A percentile compares a stretch with the other conserved stretches of the same genome.
phyloP scores from a whole-genome alignment of 306 rosid species.

The Lathyrus tuberosus region DNA sequence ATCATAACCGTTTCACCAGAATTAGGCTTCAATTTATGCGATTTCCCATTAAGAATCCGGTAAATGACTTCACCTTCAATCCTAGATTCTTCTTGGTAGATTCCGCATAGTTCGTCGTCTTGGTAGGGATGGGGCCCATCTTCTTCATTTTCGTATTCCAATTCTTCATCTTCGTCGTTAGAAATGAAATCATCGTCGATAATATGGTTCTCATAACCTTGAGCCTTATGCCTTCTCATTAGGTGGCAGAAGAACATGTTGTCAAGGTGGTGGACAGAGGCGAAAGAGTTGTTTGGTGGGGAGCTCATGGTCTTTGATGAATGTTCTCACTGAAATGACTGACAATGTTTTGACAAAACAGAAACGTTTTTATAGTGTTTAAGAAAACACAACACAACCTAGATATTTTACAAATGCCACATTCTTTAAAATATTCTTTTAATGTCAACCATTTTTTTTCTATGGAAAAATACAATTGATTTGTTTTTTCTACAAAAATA shows the following conservation, averaged over 20 bases:
- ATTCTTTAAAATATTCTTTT: too few relatives aligned
- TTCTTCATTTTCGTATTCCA: neutral
- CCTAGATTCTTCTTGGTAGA: too few relatives aligned
- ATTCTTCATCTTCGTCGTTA: neutral
- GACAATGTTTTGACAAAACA: neutral
- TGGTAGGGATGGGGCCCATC: neutral
- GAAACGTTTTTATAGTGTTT: slow-evolving; percentile 13
- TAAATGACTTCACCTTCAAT: too few relatives aligned
- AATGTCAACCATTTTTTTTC: too few relatives aligned
- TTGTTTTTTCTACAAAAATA: too few relatives aligned
- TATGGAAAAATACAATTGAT: too few relatives aligned
- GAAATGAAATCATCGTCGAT: slow-evolving; percentile 2
- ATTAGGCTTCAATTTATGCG: too few relatives aligned
- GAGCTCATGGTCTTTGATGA: slow-evolving; percentile 40
- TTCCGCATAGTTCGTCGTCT: slow-evolving; percentile 26
- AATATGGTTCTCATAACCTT: slow-evolving; percentile 50
- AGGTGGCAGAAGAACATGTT: slow-evolving; percentile 67
- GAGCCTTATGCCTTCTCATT: slow-evolving; percentile 74
- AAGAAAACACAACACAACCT: neutral
- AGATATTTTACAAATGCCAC: neutral
- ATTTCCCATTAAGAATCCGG: too few relatives aligned
- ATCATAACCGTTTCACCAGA: too few relatives aligned
- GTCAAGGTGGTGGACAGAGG: slow-evolving; percentile 48
- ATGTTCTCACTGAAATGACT: neutral
- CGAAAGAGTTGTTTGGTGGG: slow-evolving; percentile 33